Evolutionary conservation across 1,284 basidiomycete species (phyloP).

Genomic region (Coniophora puteana): DNA sequence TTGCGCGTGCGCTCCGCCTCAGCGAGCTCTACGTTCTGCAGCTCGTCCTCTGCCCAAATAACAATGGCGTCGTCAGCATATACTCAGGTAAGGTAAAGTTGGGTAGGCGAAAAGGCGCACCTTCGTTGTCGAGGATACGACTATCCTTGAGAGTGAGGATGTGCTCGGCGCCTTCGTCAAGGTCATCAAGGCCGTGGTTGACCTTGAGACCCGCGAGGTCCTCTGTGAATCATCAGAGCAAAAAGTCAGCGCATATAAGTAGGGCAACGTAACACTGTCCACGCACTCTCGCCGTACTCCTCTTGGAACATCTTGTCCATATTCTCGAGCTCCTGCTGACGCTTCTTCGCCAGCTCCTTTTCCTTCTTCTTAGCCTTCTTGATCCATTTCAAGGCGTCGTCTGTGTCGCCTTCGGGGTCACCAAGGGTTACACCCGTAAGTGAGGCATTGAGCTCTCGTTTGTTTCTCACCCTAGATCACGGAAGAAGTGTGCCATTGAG

Average conservation of each 20-base stretch:
- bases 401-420: conserved; percentile 70
- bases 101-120: conserved; percentile 35
- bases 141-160: conserved; percentile 97
- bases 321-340: conserved; percentile 75
- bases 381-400: conserved; percentile 83
- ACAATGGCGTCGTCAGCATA: conserved; percentile 7
- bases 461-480: conserved; percentile 79
- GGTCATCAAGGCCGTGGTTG: conserved; percentile 87
- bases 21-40: conserved; percentile 92
- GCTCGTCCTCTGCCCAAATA: conserved; percentile 79
- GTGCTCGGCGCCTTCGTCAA: conserved; percentile 90
- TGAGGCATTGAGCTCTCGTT: conserved; percentile 84
- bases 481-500: conserved; percentile 47
- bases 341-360: conserved; percentile 76
- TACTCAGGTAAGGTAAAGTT: no score
- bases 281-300: conserved; percentile 79
- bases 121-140: conserved; percentile 90
- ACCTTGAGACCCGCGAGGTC: conserved; percentile 95
- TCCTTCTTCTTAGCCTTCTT: conserved; percentile 86
- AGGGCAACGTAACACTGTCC: no score
- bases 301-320: conserved; percentile 75
- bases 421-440: conserved; percentile 90
- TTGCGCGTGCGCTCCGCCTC: conserved; percentile 79
- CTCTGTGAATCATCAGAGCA: conserved; percentile 36
- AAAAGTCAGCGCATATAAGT: neutral